These are phyloP conservation scores for Nadsonia commutata DNA, from an alignment of 1,139 yeast genomes.

Conservation along the genomic window DNA sequence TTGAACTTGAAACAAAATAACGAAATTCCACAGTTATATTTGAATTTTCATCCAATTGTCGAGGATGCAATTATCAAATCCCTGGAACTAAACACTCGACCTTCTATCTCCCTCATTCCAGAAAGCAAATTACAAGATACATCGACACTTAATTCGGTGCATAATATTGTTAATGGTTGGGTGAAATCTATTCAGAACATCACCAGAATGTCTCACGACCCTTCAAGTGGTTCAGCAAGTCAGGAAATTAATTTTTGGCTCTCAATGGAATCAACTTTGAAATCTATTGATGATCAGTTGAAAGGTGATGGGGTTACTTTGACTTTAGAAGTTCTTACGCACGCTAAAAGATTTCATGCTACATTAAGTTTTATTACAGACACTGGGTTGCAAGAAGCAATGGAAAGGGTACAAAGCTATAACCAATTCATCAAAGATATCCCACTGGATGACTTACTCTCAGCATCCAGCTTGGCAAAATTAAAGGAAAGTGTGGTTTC, in stretches of 20 bases:
- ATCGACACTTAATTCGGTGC: slow-evolving; percentile 47
- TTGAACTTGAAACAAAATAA: slow-evolving; percentile 56
- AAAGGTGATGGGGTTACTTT: slow-evolving; percentile 37
- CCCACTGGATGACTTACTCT: slow-evolving; percentile 47
- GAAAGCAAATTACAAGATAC: slow-evolving; percentile 33
- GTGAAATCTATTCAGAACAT: slow-evolving; percentile 46
- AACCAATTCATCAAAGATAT: slow-evolving; percentile 55
- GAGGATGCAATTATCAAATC: slow-evolving; percentile 26
- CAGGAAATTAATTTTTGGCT: slow-evolving; percentile 77
- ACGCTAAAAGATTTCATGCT: slow-evolving; percentile 69
- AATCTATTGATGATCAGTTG: slow-evolving; percentile 44
- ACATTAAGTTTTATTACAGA: slow-evolving; percentile 61
- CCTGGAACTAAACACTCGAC: slow-evolving; percentile 7
- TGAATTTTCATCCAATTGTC: slow-evolving; percentile 40
- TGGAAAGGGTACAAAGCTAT: slow-evolving; percentile 37
- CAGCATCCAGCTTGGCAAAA: slow-evolving; percentile 33
- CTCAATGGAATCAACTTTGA: slow-evolving; percentile 50
- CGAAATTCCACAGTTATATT: slow-evolving; percentile 49
- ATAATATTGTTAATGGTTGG: slow-evolving; percentile 61
- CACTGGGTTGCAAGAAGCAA: slow-evolving; percentile 49
- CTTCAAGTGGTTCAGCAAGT: slow-evolving; percentile 40
- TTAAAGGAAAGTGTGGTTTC: slow-evolving; percentile 33
- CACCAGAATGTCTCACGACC: slow-evolving; percentile 36
- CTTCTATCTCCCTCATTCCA: slow-evolving; percentile 22
- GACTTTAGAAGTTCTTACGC: slow-evolving; percentile 49